A percentile compares a stretch with the other conserved stretches of the same genome.
Conservation (phyloP, 345 rosid genomes). For the Acer saccharum region DNA sequence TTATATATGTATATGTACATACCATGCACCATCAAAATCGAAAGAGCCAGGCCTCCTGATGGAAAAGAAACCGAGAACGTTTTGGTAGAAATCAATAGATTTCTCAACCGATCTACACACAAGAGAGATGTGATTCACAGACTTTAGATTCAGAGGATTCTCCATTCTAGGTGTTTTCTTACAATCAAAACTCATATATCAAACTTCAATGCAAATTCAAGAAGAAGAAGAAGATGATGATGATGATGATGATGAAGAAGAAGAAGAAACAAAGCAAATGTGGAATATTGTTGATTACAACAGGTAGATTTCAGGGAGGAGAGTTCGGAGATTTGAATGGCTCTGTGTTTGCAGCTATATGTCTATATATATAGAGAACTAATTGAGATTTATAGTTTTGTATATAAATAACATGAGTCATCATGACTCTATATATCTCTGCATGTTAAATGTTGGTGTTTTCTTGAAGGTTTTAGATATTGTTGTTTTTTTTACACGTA, state of each 20-base stretch:
- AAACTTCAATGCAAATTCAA: not conserved
- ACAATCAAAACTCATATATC: too few relatives aligned
- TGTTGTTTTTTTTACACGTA: constrained; percentile 10
- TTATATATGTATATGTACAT: not conserved
- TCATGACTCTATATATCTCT: not conserved
- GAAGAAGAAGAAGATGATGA: not conserved
- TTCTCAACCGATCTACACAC: constrained; percentile 63
- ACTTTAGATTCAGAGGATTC: constrained; percentile 66
- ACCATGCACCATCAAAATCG: constrained; percentile 84
- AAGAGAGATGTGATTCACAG: constrained; percentile 73
- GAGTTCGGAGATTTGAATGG: not conserved
- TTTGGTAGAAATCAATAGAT: constrained; percentile 64
- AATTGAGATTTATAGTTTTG: not conserved
- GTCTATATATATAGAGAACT: not conserved
- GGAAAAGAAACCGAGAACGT: constrained; percentile 72
- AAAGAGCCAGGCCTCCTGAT: constrained; percentile 67
- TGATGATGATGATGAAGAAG: too few relatives aligned
- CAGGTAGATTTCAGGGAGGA: not conserved
- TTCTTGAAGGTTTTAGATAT: not conserved
- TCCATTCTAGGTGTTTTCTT: constrained; percentile 1
- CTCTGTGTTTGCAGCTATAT: not conserved
- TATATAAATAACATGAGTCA: not conserved
- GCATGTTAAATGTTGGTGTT: not conserved
- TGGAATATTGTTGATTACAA: not conserved
- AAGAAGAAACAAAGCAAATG: not conserved